Conservation (phyloP, 495 filamentous ascomycete genomes). For the Trichocladium antarcticum region DNA sequence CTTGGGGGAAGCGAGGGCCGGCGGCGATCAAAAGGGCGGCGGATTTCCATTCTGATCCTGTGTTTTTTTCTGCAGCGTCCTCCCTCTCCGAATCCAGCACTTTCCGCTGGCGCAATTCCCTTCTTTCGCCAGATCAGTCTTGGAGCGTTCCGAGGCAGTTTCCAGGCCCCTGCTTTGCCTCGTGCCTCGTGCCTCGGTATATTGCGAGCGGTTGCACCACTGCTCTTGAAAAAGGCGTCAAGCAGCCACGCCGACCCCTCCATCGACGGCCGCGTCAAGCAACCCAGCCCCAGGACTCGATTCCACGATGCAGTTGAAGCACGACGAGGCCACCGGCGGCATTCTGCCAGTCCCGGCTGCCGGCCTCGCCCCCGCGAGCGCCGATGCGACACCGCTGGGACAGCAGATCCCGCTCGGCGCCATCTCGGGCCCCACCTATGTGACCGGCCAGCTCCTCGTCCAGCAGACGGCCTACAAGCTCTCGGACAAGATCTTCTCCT, state of each 20-base stretch:
- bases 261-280: constrained; percentile 7
- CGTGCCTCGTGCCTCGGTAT: constrained; percentile 16
- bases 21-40: no score
- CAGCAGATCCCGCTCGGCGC: constrained; percentile 46
- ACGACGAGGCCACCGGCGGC: constrained; percentile 18
- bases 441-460: constrained; percentile 79
- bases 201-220: constrained; percentile 9
- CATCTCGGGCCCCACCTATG: constrained; percentile 80
- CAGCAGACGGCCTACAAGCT: constrained; percentile 92
- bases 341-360: constrained; percentile 2
- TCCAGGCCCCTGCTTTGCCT: constrained; percentile 13
- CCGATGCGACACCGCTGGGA: constrained; percentile 37
- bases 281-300: not conserved
- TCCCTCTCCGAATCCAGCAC: not conserved
- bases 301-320: constrained; percentile 20
- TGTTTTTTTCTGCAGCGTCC: not conserved
- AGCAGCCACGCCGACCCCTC: constrained; percentile 3
- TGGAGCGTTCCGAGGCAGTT: constrained; percentile 18
- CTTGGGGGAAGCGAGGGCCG: no score
- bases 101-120: constrained; percentile 19
- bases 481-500: constrained; percentile 92
- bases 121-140: constrained; percentile 16
- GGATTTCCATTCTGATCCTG: no score
- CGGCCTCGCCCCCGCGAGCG: constrained; percentile 15
- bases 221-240: constrained; percentile 17